Base-by-base conservation (phyloP, 1,284 basidiomycete genomes). In the Marasmius oreades region DNA sequence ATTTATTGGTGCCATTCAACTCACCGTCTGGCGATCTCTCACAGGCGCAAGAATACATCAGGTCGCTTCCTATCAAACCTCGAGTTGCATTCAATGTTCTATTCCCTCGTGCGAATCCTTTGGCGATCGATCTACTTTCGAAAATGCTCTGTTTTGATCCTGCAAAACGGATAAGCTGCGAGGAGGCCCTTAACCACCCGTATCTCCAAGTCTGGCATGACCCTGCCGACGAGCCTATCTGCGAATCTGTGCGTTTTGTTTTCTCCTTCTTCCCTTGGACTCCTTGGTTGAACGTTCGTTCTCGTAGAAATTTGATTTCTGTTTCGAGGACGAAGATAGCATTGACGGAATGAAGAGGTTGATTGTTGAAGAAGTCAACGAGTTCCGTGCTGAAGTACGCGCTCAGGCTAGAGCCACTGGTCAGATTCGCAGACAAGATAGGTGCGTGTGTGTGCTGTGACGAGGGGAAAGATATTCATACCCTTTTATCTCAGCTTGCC, bases 41-140 rank as follows among this genome's bases (percentile, higher is more conserved):
- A n/a, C 66, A 92, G 89, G 94, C 95, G 0, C 94, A 97, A 79
- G 95, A 97, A 66, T 99, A 99, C 72, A 99, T 99, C 68, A 90
- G 97, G 51, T 97, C 94, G 11, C 81, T 99, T 11, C 97, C 97
- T 16, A 98, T 95, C 80, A 95, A 95, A 72, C 92, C 95, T 16
- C 86, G 92, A 20, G 90, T 99, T 31, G 90, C 93, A 0, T 98
- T 98, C 76, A 80, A 86, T 44, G 89, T 88, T 31, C 80, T 99
- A 33, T 99, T 94, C 77, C 96, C 96, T 0, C 82, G 90, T 51
- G 97, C 95, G 3, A 96, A 97, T 68, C 93, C 95, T 0, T 79
- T 92, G 18, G 95, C 96, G 1, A 90, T 98, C 63, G 96, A 99
- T 70, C 80, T 99, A 18, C 81, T 99, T 52, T 84, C 88, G 39